Evolutionary conservation across 2,329 filamentous ascomycete species (phyloP).

Genomic region (Paecilomyces formosus): DNA sequence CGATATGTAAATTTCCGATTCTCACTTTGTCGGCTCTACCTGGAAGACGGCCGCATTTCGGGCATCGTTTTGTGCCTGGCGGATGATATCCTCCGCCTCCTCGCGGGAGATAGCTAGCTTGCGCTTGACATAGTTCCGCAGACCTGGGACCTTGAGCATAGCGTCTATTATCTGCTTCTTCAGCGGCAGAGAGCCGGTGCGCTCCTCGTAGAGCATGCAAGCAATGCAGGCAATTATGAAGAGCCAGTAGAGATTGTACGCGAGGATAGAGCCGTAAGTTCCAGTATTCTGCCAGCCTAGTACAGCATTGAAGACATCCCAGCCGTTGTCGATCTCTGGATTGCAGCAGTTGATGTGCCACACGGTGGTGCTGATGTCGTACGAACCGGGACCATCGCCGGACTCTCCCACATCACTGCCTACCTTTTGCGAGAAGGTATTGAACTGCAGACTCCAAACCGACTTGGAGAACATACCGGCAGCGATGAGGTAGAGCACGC

Average conservation of each 20-base stretch:
- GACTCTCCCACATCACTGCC: background rate
- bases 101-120: constrained; percentile 7
- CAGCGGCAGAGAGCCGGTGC: constrained; percentile 5
- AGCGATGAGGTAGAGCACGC: constrained; percentile 75
- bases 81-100: constrained; percentile 10
- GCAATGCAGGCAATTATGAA: constrained; percentile 45
- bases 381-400: constrained; percentile 64
- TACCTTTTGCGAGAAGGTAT: constrained; percentile 54
- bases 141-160: constrained; percentile 14
- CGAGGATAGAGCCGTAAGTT: constrained; percentile 77
- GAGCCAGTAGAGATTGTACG: constrained; percentile 84
- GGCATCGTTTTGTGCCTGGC: constrained; percentile 1
- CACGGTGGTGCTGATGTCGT: constrained; percentile 68
- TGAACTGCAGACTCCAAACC: constrained; percentile 66
- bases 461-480: constrained; percentile 73
- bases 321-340: constrained; percentile 63
- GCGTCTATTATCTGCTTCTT: constrained; percentile 10
- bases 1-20: background rate
- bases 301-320: constrained; percentile 80
- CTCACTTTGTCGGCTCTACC: background rate
- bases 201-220: background rate
- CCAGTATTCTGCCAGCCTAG: constrained; percentile 84
- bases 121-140: constrained; percentile 11
- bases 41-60: background rate
- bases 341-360: constrained; percentile 86